phyloP scores from a whole-genome alignment of 495 filamentous ascomycete species.

The Patellaria atrata region DNA sequence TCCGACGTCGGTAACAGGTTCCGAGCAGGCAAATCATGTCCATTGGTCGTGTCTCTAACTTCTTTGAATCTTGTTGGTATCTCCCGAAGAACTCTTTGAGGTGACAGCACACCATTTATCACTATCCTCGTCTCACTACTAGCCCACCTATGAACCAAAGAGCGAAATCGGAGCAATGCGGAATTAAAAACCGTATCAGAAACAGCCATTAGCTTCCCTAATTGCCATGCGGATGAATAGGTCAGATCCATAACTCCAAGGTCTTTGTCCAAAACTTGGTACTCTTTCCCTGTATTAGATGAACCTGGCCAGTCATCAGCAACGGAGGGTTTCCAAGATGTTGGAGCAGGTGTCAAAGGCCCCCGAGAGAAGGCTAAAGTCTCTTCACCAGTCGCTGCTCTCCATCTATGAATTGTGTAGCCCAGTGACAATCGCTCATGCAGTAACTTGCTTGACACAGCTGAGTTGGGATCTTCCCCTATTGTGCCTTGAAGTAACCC shows the following conservation, averaged over 20 bases:
- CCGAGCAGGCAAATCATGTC: too few species aligned
- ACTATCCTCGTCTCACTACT: too few species aligned
- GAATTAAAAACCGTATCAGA: conserved; percentile 17
- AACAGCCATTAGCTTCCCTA: conserved; percentile 31
- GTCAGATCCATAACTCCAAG: conserved; percentile 35
- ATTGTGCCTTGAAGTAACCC: too few species aligned
- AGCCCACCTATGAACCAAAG: background rate
- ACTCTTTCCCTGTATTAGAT: background rate
- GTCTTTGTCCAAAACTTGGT: conserved; percentile 32
- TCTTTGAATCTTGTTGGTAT: too few species aligned
- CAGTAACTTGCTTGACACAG: background rate
- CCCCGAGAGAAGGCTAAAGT: conserved; percentile 31
- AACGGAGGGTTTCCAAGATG: background rate
- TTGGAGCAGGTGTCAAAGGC: conserved; percentile 16
- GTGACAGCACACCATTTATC: too few species aligned
- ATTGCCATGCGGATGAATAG: conserved; percentile 34
- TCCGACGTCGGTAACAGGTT: too few species aligned
- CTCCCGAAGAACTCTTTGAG: too few species aligned
- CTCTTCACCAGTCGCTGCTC: conserved; percentile 29
- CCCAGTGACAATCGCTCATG: conserved; percentile 26
- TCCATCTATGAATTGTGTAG: conserved; percentile 27
- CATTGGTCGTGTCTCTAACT: too few species aligned
- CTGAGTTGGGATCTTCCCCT: background rate
- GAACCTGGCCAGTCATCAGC: background rate
- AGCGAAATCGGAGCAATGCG: conserved; percentile 1